phyloP scores from a whole-genome alignment of 441 rosid genomes.

The Kokia cookei region DNA sequence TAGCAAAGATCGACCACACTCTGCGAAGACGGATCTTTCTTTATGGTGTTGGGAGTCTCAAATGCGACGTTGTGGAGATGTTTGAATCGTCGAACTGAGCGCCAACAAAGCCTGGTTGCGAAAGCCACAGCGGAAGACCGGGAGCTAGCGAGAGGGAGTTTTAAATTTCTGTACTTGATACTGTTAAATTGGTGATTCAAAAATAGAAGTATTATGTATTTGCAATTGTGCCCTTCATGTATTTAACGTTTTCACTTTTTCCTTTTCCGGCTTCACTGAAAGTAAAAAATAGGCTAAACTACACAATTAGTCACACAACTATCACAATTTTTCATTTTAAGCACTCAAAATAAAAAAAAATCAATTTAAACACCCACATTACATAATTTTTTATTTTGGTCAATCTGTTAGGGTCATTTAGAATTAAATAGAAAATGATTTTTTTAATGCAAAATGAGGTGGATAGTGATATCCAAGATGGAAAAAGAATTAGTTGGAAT shows the following conservation, averaged over 20 bases:
- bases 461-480: too few relatives aligned
- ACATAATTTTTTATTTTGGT: too few relatives aligned
- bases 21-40: slow-evolving; percentile 28
- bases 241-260: background rate
- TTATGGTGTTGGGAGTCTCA: slow-evolving; percentile 2
- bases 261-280: background rate
- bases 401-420: too few relatives aligned
- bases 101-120: slow-evolving; percentile 19
- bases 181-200: background rate
- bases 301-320: too few relatives aligned
- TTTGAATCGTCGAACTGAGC: slow-evolving; percentile 17
- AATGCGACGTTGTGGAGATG: slow-evolving; percentile 6
- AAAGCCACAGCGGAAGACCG: slow-evolving; percentile 4
- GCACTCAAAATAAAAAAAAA: too few relatives aligned
- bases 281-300: too few relatives aligned
- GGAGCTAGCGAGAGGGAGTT: background rate
- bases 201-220: background rate
- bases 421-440: too few relatives aligned
- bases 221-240: background rate
- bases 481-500: too few relatives aligned
- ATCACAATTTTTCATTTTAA: too few relatives aligned
- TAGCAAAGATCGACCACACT: slow-evolving; percentile 18
- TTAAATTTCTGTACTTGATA: background rate
- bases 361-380: too few relatives aligned
- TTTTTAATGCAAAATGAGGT: too few relatives aligned